Evolutionary conservation across 805 yeast species (phyloP), one percentile per base, ranked within the genome.

Genomic region (Barnettozyma sp.): DNA sequence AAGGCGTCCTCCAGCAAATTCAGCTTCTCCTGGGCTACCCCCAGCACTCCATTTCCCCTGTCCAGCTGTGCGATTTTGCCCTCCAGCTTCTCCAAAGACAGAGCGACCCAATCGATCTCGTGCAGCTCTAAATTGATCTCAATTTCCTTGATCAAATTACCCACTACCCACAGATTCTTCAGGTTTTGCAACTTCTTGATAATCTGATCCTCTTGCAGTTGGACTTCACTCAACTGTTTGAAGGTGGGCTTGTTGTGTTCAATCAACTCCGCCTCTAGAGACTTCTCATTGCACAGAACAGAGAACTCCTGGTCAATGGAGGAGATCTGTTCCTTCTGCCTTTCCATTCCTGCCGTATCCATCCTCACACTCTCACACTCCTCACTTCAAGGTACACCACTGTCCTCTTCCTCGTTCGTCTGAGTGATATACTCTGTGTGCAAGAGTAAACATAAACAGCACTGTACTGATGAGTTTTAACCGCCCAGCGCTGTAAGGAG

Each of bases 71-170:
- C 26, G 10, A 45, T 33, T 32, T 49, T 48, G 15, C 41, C 24
- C 6, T 21, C 17, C 14, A 53, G 28, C 30, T 45, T 51, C 17
- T 34, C 27, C 27, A 53, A 26, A 1, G 49, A 47, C 6, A 38
- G 25, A 10, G 46, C 37, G n/a, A 43, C 54, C 7, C 44, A 41
- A 30, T 53, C 56, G 15, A 48, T 36, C 34, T 53, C 56, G 20
- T 34, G 41, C 21, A 51, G 21, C 21, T 50, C 55, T 21, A 50
- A 14, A 22, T 51, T 53, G 7, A 50, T 42, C 12, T 40, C 47
- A 13, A 50, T 38, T 33, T 53, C 57, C 24, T 46, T 48, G 17
- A 50, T 34, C 6, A 53, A 30, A 7, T 46, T 49, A 6, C 40
- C 35, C 2, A 51, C 28, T 12, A 50, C 33, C 57, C 57, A 53